Evolutionary conservation across 2,329 filamentous ascomycete species (phyloP).

Genomic region (Penicillium sp.): DNA sequence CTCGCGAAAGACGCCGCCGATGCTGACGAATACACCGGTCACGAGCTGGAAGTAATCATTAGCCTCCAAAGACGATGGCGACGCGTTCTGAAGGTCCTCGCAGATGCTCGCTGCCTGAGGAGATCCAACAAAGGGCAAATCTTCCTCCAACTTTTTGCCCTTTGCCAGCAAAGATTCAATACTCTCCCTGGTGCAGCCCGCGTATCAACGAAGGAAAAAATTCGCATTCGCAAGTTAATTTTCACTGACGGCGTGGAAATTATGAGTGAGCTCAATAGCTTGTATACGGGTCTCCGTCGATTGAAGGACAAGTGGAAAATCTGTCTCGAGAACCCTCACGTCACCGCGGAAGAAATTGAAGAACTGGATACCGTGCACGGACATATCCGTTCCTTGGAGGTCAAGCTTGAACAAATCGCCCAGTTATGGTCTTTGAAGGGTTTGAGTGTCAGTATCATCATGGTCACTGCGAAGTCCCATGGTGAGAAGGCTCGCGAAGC

Average conservation of each 20-base stretch:
- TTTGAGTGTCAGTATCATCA: slow-evolving; percentile 1
- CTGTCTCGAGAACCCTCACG: neutral
- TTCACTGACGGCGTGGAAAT: slow-evolving; percentile 11
- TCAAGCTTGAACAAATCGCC: neutral
- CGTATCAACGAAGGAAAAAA: slow-evolving; percentile 2
- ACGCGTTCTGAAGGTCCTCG: slow-evolving; percentile 1
- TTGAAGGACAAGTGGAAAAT: slow-evolving; percentile 6
- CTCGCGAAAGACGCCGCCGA: neutral
- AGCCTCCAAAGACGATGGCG: slow-evolving; percentile 15
- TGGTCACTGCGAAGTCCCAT: neutral
- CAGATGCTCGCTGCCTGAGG: neutral
- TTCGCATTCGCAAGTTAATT: slow-evolving; percentile 10
- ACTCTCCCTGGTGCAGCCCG: neutral
- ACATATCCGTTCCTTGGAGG: slow-evolving; percentile 4
- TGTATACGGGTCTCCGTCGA: neutral
- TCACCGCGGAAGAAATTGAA: slow-evolving; percentile 8
- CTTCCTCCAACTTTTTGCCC: neutral
- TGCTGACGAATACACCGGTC: slow-evolving; percentile 2
- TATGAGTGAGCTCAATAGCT: neutral
- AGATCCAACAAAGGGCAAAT: slow-evolving; percentile 1
- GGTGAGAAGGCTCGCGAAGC: slow-evolving; percentile 5
- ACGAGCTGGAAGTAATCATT: slow-evolving; percentile 4
- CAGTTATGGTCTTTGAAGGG: slow-evolving; percentile 9
- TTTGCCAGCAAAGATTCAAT: slow-evolving; percentile 1
- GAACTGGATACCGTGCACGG: slow-evolving; percentile 3